A percentile compares a stretch with the other conserved stretches of the same genome.
phyloP scores from a whole-genome alignment of 768 basidiomycete species.

The Lentinula aciculospora region DNA sequence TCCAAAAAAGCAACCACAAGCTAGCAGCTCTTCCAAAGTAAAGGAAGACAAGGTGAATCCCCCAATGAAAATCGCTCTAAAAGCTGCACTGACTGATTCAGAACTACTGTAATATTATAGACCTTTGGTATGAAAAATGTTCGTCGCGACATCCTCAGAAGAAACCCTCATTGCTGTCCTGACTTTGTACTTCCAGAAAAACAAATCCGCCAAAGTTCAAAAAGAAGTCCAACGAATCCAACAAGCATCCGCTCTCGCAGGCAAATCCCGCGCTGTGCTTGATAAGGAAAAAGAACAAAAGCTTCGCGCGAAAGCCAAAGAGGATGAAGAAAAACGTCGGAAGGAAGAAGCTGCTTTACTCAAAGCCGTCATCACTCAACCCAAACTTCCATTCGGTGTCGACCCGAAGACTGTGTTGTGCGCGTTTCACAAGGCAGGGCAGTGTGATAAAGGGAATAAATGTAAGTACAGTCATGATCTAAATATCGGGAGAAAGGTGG shows the following conservation, averaged over 20 bases:
- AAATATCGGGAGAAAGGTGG: conserved; percentile 84
- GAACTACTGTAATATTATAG: conserved; percentile 28
- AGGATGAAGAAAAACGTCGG: conserved; percentile 75
- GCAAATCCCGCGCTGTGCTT: conserved; percentile 74
- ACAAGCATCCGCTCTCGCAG: conserved; percentile 63
- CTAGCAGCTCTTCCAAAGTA: conserved; percentile 54
- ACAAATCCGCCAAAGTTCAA: conserved; percentile 91
- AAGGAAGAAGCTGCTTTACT: conserved; percentile 85
- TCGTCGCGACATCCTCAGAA: conserved; percentile 21
- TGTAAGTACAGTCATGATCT: conserved; percentile 98
- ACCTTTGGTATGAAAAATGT: conserved; percentile 91
- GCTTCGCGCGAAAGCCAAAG: conserved; percentile 65
- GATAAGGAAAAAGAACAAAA: conserved; percentile 87
- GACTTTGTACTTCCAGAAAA: conserved; percentile 57
- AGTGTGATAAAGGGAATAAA: conserved; percentile 89
- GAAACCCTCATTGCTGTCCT: conserved; percentile 3
- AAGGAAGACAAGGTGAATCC: conserved; percentile 74
- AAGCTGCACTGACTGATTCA: conserved; percentile 21
- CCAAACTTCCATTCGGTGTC: conserved; percentile 91
- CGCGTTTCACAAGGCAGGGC: conserved; percentile 86
- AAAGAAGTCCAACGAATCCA: conserved; percentile 77
- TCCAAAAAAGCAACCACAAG: conserved; percentile 62
- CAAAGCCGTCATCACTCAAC: conserved; percentile 53
- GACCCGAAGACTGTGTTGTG: conserved; percentile 96
- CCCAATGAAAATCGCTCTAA: conserved; percentile 5